phyloP scores from a whole-genome alignment of 495 filamentous ascomycete genomes.

The Penicillium verhagenii region DNA sequence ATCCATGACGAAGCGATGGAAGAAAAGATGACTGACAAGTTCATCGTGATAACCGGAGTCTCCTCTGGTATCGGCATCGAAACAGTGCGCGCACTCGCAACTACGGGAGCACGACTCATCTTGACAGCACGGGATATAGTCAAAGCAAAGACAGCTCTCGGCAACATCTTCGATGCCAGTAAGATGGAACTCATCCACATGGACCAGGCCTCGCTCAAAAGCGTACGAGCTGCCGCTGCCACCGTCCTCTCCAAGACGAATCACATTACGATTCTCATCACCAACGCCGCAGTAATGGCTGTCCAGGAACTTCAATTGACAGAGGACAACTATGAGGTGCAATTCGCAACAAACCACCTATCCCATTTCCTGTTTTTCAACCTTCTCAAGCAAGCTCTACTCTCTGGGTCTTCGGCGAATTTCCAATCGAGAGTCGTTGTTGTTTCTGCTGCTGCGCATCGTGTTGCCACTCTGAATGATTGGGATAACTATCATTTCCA shows the following conservation, averaged over 20 bases:
- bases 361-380: slow-evolving; percentile 52
- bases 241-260: slow-evolving; percentile 36
- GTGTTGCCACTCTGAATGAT: slow-evolving; percentile 15
- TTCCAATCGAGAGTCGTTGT: slow-evolving; percentile 47
- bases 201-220: slow-evolving; percentile 43
- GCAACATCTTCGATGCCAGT: slow-evolving; percentile 26
- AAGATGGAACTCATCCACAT: slow-evolving; percentile 30
- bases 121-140: slow-evolving; percentile 40
- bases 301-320: slow-evolving; percentile 36
- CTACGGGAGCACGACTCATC: slow-evolving; percentile 51
- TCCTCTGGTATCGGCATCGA: slow-evolving; percentile 57
- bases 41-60: slow-evolving; percentile 51
- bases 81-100: slow-evolving; percentile 45
- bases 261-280: slow-evolving; percentile 48
- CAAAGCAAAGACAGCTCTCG: slow-evolving; percentile 34
- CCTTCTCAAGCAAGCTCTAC: slow-evolving; percentile 42
- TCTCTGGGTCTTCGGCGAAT: slow-evolving; percentile 35
- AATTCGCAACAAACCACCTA: slow-evolving; percentile 52
- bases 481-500: slow-evolving; percentile 30
- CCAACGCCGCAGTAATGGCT: slow-evolving; percentile 51
- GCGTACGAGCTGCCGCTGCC: slow-evolving; percentile 40
- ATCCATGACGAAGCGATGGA: slow-evolving; percentile 48
- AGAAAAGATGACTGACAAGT: slow-evolving; percentile 42
- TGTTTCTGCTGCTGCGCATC: slow-evolving; percentile 41
- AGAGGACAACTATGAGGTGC: slow-evolving; percentile 45